Evolutionary conservation across 2,329 filamentous ascomycete species (phyloP), one percentile per base, ranked within the genome.

Genomic region (Epichloe uncinata): DNA sequence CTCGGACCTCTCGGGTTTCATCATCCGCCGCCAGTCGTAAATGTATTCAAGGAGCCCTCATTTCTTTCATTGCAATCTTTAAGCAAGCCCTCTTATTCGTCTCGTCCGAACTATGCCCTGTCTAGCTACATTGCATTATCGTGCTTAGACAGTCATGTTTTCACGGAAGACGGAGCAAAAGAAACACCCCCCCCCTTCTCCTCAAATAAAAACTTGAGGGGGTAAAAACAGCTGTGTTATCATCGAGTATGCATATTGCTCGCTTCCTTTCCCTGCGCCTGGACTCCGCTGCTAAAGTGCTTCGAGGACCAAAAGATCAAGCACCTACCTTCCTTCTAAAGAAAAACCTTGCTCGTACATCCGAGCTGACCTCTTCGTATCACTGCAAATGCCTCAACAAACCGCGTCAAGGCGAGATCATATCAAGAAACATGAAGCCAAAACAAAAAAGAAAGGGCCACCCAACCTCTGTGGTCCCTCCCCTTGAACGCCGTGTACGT

Each of bases 241-340:
- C 43, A 20, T 50, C n/a, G 16, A 30, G 13, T 36, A 33, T 42
- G 15, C 33, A 34, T 12, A 43, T 15, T 5, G 7, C 34, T 15
- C 18, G 30, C 35, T 36, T 45, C 15, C 15, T 20, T 46, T 37
- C 33, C 42, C 33, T 51, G 45, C 52, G 50, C 49, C 52, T 9
- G 41, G 37, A 49, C 52, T 38, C 52, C 48, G 47, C 16, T 51
- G 38, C 44, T 43, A 45, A 16, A 35, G 34, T 34, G 26, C 37
- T 41, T 42, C 46, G 4, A 35, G 52, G 33, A 42, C 30, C 5
- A 36, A 38, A 40, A 47, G 26, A 43, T 15, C 33, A 40, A 40
- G 5, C 22, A 26, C n/a, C n/a, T n/a, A n/a, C n/a, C 16, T 16
- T 18, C 20, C 18, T 38, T 3, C 30, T 30, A 30, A 30, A 30